Base-by-base conservation (phyloP, 106 monocot genomes). In the Acorus gramineus region DNA sequence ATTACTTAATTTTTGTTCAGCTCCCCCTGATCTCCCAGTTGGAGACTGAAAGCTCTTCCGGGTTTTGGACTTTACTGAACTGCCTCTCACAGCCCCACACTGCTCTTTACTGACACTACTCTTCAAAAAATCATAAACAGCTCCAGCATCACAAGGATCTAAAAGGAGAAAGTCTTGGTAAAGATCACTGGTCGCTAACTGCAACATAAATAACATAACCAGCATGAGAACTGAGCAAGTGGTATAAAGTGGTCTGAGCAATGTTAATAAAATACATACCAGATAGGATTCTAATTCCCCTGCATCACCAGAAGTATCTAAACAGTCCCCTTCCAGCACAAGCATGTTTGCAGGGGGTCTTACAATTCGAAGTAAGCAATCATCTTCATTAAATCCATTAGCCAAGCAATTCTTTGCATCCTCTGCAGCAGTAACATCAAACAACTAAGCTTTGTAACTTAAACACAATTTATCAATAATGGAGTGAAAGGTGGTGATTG, bases 81-180 rank as follows among this genome's bases (percentile, higher is more conserved):
- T 79, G 50, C 76, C 76, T 58, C 60, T 66, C 8, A 51, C 14
- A 56, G 64, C 4, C 57, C 50, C 53, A 10, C 42, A 53, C 7
- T 65, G 46, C 58, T 84, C 82, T 71, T 80, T 75, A 6, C 59
- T 62, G 74, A 8, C 54, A 73, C 47, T 47, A 58, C 66, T 84
- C 57, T 82, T 77, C 11, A 80, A 59, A 72, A 87, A 82, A 66
- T 67, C 73, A 68, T 76, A 46, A 68, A 87, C 82, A 74, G 82
- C 79, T 72, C 53, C 77, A 2, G 84, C 90, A 69, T 95, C 90
- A 64, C 80, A 84, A 11, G 95, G 86, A 72, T 95, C 95, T 67
- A 95, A 71, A 45, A 95, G 72, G 54, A 95, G 86, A 77, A 95
- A 95, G 81, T 95, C 95, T 57, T 68, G 78, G 65, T 76, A 95